These are phyloP conservation scores for Avena atlantica DNA, from an alignment of 176 grass and related monocot species.

Conservation along the genomic window DNA sequence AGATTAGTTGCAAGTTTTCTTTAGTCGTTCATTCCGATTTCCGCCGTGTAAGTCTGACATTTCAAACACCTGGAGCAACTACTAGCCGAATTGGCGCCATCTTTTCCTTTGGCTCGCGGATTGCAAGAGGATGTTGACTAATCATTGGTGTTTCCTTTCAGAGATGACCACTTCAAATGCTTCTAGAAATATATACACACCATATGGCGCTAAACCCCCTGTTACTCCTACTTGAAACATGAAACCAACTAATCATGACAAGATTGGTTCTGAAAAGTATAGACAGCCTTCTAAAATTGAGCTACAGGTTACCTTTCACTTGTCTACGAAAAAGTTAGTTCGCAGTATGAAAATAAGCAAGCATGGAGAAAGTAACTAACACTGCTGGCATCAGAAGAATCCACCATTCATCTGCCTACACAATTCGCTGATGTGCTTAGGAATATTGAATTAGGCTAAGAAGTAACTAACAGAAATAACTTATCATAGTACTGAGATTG, in stretches of 20 bases:
- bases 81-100: too few relatives aligned
- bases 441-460: constrained; percentile 7
- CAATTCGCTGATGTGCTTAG: not conserved
- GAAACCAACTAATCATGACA: not conserved
- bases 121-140: too few relatives aligned
- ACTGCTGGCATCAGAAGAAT: not conserved
- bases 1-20: not conserved
- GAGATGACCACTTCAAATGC: too few relatives aligned
- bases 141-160: too few relatives aligned
- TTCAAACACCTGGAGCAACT: not conserved
- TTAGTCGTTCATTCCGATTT: too few relatives aligned
- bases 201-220: too few relatives aligned
- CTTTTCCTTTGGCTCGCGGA: too few relatives aligned
- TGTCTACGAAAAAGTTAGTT: constrained; percentile 13
- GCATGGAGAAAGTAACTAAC: too few relatives aligned
- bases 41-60: not conserved
- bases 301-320: not conserved
- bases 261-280: constrained; percentile 5
- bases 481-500: not conserved
- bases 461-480: not conserved
- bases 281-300: not conserved
- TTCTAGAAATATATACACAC: too few relatives aligned
- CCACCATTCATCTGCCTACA: constrained; percentile 7
- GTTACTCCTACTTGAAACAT: not conserved
- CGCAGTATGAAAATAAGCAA: not conserved